These are phyloP conservation scores for Reticulascus tulasneorum DNA, from an alignment of 2,329 filamentous ascomycete species.

Conservation along the genomic window DNA sequence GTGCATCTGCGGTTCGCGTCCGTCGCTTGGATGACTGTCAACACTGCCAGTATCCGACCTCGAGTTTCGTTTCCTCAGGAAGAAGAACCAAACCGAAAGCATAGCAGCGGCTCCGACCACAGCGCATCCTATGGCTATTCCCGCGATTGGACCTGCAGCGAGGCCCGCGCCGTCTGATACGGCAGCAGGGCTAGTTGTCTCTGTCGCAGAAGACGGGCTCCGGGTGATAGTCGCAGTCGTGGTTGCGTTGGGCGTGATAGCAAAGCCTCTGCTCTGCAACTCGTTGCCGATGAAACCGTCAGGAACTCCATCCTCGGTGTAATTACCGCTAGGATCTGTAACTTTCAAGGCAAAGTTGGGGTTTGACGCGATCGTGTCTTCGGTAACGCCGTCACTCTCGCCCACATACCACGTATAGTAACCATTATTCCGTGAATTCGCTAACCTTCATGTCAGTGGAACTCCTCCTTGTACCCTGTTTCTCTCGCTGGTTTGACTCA, in stretches of 20 bases:
- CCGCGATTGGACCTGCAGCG: conserved; percentile 1
- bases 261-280: conserved; percentile 6
- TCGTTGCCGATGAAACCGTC: conserved; percentile 7
- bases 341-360: conserved; percentile 5
- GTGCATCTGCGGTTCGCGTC: conserved; percentile 2
- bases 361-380: not conserved
- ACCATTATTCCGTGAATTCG: conserved; percentile 5
- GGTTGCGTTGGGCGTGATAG: conserved; percentile 2
- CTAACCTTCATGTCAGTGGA: not conserved
- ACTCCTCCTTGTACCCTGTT: not conserved
- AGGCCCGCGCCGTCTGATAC: not conserved
- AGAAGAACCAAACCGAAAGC: conserved; percentile 5
- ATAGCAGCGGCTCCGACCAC: not conserved
- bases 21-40: not conserved
- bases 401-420: conserved; percentile 9
- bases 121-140: conserved; percentile 5
- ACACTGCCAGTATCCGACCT: not conserved
- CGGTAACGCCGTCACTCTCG: conserved; percentile 1
- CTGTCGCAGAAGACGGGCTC: not conserved
- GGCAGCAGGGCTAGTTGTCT: not conserved
- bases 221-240: not conserved
- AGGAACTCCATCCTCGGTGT: conserved; percentile 2
- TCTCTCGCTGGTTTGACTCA: not conserved
- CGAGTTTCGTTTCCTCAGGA: not conserved
- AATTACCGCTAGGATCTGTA: conserved; percentile 6